Evolutionary conservation across 2,329 filamentous ascomycete species (phyloP), one percentile per base, ranked within the genome.

Genomic region (Dothistroma septosporum): DNA sequence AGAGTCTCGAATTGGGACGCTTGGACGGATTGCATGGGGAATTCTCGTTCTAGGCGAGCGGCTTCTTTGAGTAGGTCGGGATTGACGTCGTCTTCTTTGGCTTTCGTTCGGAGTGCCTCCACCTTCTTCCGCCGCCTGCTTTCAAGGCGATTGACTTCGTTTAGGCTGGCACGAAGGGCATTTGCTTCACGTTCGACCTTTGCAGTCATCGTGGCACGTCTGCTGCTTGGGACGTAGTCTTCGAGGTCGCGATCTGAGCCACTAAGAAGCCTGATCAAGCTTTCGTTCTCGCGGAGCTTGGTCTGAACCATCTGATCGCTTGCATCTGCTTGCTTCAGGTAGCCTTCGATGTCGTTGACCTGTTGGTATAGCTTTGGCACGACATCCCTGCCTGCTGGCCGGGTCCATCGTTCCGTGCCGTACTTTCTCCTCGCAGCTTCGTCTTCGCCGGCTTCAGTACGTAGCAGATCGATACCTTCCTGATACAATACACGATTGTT

Each of bases 1-100:
- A 97, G 88, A 57, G 87, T 85, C 70, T 99, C 94, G 70, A 99
- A 97, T 69, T 97, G 92, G 2, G 90, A 89, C 0, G 93, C 87
- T 55, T 91, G 89, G 55, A 99, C 88, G 11, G 87, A 85, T 41
- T 92, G 92, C 76, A 90, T 90, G 0, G 92, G 90, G 64, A 91
- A 93, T 61, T 90, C 87, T 50, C 92, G 86, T 77, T 97, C 94
- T 12, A 97, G 80, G 9, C 92, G 86, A 37, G 89, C 87, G 2
- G 92, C 88, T 79, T 97, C 92, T 53, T 84, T 84, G 22, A 96
- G 80, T 4, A 99, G 88, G 54, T 92, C 90, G 0, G 85, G 83
- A 69, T 92, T 82, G 68, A 97, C 92, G 74, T 97, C 93, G 74
- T 99, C 94, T 22, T 85, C 84, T 56, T 89, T 90, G 3, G 88